A percentile compares a stretch with the other conserved stretches of the same genome.
Conservation (phyloP, 192 early-diverging fungal genomes). For the Podila clonocystis region DNA sequence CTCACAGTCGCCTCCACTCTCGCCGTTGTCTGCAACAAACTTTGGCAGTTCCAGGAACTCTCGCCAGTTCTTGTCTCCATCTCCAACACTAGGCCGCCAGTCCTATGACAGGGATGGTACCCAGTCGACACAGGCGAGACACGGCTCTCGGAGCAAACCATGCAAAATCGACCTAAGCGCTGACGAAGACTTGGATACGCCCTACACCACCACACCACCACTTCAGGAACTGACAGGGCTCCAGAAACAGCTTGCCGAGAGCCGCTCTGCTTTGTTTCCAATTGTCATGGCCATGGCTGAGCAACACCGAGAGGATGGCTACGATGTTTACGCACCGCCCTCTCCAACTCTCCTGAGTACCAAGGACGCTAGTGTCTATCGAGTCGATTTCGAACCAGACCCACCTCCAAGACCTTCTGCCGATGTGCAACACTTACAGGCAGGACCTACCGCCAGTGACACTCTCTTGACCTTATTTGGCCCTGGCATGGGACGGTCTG, state of each 20-base stretch:
- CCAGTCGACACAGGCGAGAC: background rate
- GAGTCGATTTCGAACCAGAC: background rate
- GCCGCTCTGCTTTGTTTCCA: background rate
- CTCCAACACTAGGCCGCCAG: background rate
- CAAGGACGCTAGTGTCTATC: background rate
- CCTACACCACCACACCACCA: background rate
- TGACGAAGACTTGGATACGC: background rate
- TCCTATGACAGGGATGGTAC: background rate
- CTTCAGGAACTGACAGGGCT: background rate
- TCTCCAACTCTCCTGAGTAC: background rate
- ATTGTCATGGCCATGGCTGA: slow-evolving; percentile 6
- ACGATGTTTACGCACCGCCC: background rate
- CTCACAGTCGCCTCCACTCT: background rate
- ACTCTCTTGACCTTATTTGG: background rate
- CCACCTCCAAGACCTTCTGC: background rate
- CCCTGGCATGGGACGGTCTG: background rate
- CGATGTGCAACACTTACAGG: background rate
- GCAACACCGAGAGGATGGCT: background rate
- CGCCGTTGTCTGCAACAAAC: background rate
- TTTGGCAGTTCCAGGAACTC: background rate
- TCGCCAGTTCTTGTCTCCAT: background rate
- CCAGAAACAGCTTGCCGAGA: slow-evolving; percentile 1
- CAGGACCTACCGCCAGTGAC: background rate
- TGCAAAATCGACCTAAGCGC: background rate
- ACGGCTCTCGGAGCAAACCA: background rate